These are phyloP conservation scores for Colletotrichum australisinense DNA, from an alignment of 2,329 filamentous ascomycete genomes.

Conservation along the genomic window DNA sequence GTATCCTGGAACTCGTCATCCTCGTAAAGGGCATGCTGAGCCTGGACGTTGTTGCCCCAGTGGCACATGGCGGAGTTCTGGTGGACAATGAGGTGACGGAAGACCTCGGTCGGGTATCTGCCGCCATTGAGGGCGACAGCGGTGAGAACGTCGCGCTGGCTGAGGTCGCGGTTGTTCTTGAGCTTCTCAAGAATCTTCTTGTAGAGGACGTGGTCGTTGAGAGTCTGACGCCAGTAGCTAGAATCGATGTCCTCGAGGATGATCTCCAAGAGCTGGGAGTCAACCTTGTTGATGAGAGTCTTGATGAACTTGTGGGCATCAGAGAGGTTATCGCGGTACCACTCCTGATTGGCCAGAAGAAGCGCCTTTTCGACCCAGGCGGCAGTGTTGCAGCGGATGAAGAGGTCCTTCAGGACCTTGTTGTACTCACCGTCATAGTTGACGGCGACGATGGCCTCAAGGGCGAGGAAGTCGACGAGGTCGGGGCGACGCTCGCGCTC, in stretches of 20 bases:
- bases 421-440: slow-evolving; percentile 35
- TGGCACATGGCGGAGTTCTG: slow-evolving; percentile 23
- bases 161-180: background rate
- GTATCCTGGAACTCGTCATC: slow-evolving; percentile 11
- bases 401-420: slow-evolving; percentile 27
- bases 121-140: slow-evolving; percentile 28
- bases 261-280: slow-evolving; percentile 34
- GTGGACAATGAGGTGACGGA: slow-evolving; percentile 25
- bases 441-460: slow-evolving; percentile 33
- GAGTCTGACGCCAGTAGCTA: slow-evolving; percentile 24
- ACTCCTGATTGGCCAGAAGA: slow-evolving; percentile 29
- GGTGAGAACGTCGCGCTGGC: slow-evolving; percentile 30
- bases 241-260: slow-evolving; percentile 31
- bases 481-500: slow-evolving; percentile 32
- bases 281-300: slow-evolving; percentile 6
- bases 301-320: slow-evolving; percentile 14
- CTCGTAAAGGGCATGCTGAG: slow-evolving; percentile 21
- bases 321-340: slow-evolving; percentile 23
- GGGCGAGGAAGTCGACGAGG: slow-evolving; percentile 33
- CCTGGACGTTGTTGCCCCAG: slow-evolving; percentile 18
- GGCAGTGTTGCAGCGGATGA: slow-evolving; percentile 20
- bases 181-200: slow-evolving; percentile 18
- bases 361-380: slow-evolving; percentile 29
- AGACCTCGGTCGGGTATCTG: slow-evolving; percentile 25
- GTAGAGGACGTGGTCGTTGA: slow-evolving; percentile 12